Evolutionary conservation across 108 stramenopile genomes (phyloP), one percentile per base, ranked within the genome.

Genomic region (Parietichytrium sp.): DNA sequence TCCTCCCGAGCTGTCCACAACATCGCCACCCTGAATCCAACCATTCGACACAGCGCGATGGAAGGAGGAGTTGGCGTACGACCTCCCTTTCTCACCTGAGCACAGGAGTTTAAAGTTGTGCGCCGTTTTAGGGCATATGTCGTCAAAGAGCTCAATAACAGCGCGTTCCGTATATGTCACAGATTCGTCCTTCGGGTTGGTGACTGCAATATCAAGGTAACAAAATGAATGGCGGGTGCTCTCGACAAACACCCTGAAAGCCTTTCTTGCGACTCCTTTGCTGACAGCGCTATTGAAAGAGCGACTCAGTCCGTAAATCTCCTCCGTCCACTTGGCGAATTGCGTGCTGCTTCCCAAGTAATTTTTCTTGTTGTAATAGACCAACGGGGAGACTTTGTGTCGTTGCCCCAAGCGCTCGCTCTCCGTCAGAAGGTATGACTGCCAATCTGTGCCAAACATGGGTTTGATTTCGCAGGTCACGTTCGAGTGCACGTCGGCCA

Each of bases 1-100:
- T 10, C 45, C 27, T 12, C 80, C 80, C 1, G 54, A 36, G 55
- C 80, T 33, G 23, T 81, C 80, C 6, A 81, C 80, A 0, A 81
- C 23, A 55, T 81, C 80, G 2, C 80, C 80, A 15, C 80, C 54
- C 20, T 81, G 80, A 12, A 55, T 29, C 80, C 80, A 81, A 4
- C 80, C 80, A 15, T n/a, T n/a, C 25, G 25, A 15, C 1, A 81
- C 80, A 15, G 54, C 27, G 4, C 80, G 80, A 33, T 81, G 80
- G 27, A 81, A 54, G 45, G 52, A 6, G 12, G 47, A 29, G 4
- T 30, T 47, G 31, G 25, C 30, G 80, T 3, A 81, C 18, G 42
- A 8, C 54, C 16, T 27, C 0, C 20, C 18, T 0, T 3, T 4
- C 6, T 2, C 52, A 10, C 54, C 25, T 20, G 26, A 6, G 30